Evolutionary conservation across 768 basidiomycete species (phyloP).

Genomic region (Hygrocybe coccinea): DNA sequence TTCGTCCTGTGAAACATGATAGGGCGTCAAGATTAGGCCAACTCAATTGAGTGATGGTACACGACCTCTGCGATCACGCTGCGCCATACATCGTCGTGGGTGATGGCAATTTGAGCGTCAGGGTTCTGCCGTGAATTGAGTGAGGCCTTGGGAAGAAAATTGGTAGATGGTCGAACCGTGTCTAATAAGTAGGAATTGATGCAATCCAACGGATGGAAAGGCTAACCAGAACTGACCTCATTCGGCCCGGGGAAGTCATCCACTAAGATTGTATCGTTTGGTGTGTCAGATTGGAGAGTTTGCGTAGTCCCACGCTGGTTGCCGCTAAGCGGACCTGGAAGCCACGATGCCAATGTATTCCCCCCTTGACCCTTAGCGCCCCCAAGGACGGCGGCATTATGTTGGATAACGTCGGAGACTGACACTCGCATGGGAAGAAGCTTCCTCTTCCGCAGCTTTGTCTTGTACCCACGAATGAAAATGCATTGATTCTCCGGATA

Average conservation of each 20-base stretch:
- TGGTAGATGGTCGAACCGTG: constrained; percentile 1
- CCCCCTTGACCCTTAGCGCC: not conserved
- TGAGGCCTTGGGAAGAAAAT: not conserved
- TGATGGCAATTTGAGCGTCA: constrained; percentile 11
- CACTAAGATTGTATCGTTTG: not conserved
- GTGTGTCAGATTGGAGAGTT: not conserved
- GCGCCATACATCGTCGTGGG: constrained; percentile 19
- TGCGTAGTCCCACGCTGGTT: not conserved
- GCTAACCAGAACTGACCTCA: not conserved
- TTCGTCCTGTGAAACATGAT: not conserved
- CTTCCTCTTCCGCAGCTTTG: not conserved
- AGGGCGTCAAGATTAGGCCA: not conserved
- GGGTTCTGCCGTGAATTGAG: constrained; percentile 1
- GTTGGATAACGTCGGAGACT: not conserved
- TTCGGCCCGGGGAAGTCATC: not conserved
- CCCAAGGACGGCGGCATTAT: not conserved
- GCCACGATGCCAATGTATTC: not conserved
- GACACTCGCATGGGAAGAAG: not conserved
- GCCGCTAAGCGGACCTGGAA: not conserved
- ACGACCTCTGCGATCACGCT: constrained; percentile 12
- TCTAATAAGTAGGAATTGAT: constrained; percentile 15
- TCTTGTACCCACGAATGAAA: constrained; percentile 10
- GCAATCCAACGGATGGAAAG: constrained; percentile 13
- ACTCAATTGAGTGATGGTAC: not conserved
- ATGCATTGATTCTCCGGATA: constrained; percentile 4